Evolutionary conservation across 768 basidiomycete species (phyloP).

Genomic region (Termitomyces sp.): DNA sequence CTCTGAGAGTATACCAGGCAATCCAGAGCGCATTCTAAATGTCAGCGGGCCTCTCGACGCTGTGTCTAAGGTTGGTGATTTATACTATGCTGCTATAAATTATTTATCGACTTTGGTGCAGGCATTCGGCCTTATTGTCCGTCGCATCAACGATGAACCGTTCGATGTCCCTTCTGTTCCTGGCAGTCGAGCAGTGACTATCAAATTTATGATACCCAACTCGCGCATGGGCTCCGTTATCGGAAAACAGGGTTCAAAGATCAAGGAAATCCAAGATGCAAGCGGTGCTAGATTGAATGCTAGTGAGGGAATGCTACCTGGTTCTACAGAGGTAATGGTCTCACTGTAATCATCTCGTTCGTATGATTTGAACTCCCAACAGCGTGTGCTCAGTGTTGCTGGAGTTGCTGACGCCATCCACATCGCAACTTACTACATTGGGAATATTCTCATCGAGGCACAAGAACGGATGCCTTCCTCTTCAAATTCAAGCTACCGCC

Average conservation of each 20-base stretch:
- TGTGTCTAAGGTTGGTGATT: constrained; percentile 82
- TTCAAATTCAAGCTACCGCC: constrained; percentile 65
- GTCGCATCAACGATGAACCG: constrained; percentile 98
- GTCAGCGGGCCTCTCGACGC: constrained; percentile 96
- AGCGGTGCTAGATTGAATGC: constrained; percentile 95
- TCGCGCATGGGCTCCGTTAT: constrained; percentile 99
- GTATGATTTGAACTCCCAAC: constrained; percentile 20
- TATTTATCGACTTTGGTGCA: constrained; percentile 28
- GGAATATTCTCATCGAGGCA: constrained; percentile 94
- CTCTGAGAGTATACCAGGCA: constrained; percentile 97
- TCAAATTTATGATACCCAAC: constrained; percentile 99
- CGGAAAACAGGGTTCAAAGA: constrained; percentile 96
- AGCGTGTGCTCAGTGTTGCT: constrained; percentile 97
- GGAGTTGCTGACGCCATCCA: constrained; percentile 99
- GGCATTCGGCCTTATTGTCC: constrained; percentile 98
- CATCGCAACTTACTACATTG: constrained; percentile 99
- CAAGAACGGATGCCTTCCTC: constrained; percentile 80
- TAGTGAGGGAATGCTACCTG: constrained; percentile 97
- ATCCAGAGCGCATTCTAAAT: constrained; percentile 98
- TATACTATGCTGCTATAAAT: not conserved
- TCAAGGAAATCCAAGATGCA: constrained; percentile 99
- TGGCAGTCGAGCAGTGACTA: constrained; percentile 96
- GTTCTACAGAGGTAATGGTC: constrained; percentile 89
- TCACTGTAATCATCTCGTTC: not conserved
- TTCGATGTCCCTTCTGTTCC: constrained; percentile 98